Evolutionary conservation across 2,329 filamentous ascomycete species (phyloP).

Genomic region (Sarocladium strictum): DNA sequence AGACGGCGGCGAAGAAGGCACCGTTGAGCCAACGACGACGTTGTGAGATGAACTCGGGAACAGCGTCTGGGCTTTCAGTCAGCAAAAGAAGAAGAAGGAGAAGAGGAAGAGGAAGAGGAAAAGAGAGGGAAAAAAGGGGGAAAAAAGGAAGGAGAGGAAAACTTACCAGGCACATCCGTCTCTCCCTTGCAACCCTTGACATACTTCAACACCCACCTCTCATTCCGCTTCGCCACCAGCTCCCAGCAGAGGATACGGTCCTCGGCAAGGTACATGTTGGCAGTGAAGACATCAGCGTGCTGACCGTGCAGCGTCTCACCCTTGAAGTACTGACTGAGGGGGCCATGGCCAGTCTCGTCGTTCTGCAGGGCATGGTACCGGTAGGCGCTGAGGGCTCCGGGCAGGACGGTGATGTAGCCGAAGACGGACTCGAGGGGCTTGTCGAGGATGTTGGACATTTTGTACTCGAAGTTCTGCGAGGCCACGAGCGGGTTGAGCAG

Average conservation of each 20-base stretch:
- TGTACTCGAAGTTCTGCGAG: conserved; percentile 99
- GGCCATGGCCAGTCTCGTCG: conserved; percentile 90
- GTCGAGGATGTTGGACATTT: conserved; percentile 98
- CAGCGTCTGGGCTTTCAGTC: conserved; percentile 59
- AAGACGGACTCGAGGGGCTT: conserved; percentile 97
- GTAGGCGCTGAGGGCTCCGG: conserved; percentile 91
- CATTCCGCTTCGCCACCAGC: conserved; percentile 87
- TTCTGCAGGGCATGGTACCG: conserved; percentile 95
- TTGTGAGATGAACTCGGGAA: conserved; percentile 96
- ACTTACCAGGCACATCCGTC: conserved; percentile 90
- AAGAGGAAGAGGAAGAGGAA: background rate
- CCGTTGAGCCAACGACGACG: conserved; percentile 96
- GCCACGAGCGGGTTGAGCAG: conserved; percentile 91
- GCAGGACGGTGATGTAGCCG: conserved; percentile 95
- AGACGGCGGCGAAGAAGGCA: conserved; percentile 96
- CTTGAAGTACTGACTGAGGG: conserved; percentile 97
- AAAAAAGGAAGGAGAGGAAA: no score
- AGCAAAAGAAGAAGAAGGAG: background rate
- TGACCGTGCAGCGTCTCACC: conserved; percentile 95
- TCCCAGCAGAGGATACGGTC: conserved; percentile 92
- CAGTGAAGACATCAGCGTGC: conserved; percentile 94
- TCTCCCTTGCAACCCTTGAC: conserved; percentile 95
- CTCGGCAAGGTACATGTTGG: conserved; percentile 91
- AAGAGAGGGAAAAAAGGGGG: no score
- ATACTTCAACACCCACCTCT: conserved; percentile 97